Evolutionary conservation across 768 basidiomycete genomes (phyloP).

Genomic region (Termitomyces sp.): DNA sequence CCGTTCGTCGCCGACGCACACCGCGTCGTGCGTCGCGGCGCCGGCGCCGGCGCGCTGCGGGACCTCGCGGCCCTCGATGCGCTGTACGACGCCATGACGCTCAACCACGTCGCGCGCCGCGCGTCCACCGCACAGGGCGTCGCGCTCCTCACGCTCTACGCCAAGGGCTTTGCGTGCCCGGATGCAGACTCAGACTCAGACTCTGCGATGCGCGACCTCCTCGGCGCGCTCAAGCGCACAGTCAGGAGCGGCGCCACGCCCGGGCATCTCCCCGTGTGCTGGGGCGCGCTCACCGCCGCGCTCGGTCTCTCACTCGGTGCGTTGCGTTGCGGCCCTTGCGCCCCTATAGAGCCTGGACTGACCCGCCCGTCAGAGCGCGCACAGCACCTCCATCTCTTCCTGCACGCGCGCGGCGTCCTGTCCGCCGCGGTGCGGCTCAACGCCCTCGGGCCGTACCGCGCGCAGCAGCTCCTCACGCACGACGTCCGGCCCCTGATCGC

Average conservation of each 20-base stretch:
- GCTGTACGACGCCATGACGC: constrained; percentile 77
- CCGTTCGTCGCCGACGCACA: constrained; percentile 79
- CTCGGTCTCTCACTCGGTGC: constrained; percentile 69
- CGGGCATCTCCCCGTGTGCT: constrained; percentile 89
- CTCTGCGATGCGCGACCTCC: constrained; percentile 28
- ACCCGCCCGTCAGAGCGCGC: constrained; percentile 47
- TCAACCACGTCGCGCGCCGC: constrained; percentile 84
- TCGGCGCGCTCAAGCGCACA: constrained; percentile 64
- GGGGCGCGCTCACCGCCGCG: constrained; percentile 79
- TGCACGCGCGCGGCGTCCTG: constrained; percentile 84
- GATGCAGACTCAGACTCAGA: no score
- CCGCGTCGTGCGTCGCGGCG: constrained; percentile 21
- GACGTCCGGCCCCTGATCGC: constrained; percentile 63
- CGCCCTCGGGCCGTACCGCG: constrained; percentile 84
- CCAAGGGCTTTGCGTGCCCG: no score
- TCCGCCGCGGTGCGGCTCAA: constrained; percentile 93
- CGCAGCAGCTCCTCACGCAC: constrained; percentile 83
- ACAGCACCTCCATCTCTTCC: constrained; percentile 86
- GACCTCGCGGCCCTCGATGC: constrained; percentile 57
- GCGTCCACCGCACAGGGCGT: constrained; percentile 91
- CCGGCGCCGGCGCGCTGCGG: constrained; percentile 23
- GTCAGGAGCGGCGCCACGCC: constrained; percentile 58
- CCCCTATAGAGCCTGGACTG: no score
- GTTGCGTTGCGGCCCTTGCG: no score
- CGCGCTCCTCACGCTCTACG: constrained; percentile 84